Evolutionary conservation across 2,329 filamentous ascomycete genomes (phyloP).

Genomic region (Akanthomyces muscarius): DNA sequence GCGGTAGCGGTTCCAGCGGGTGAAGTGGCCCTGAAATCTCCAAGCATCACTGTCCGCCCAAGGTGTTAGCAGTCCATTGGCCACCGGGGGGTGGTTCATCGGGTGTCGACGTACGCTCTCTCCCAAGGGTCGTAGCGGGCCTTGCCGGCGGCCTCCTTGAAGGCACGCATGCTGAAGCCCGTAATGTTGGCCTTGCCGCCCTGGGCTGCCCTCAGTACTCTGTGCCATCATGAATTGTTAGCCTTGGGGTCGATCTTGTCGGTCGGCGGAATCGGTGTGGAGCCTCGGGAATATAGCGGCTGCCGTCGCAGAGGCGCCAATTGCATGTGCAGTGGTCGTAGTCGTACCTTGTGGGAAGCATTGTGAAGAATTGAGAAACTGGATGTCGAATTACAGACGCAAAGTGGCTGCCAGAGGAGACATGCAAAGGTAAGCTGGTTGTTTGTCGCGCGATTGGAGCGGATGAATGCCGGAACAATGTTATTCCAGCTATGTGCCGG

Average conservation of each 20-base stretch:
- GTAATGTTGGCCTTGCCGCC: slow-evolving; percentile 71
- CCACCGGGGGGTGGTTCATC: neutral
- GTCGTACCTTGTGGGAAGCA: slow-evolving; percentile 39
- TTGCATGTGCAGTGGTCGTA: neutral
- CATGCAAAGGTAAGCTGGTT: slow-evolving; percentile 14
- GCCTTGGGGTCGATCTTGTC: neutral
- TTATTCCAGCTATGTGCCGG: neutral
- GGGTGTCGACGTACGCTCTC: slow-evolving; percentile 47
- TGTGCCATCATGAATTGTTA: slow-evolving; percentile 20
- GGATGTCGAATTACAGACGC: neutral
- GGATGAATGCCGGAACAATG: neutral
- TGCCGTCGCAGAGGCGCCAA: neutral
- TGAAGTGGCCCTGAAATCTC: slow-evolving; percentile 88
- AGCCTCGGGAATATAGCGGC: neutral
- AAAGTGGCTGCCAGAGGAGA: neutral
- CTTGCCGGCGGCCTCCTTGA: slow-evolving; percentile 65
- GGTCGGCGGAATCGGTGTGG: neutral
- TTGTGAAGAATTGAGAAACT: slow-evolving; percentile 26
- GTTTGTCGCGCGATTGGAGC: slow-evolving; percentile 14
- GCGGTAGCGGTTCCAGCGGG: slow-evolving; percentile 84
- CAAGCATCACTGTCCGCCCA: slow-evolving; percentile 71
- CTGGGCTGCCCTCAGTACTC: slow-evolving; percentile 48
- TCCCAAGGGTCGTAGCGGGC: slow-evolving; percentile 65
- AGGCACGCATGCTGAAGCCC: slow-evolving; percentile 83
- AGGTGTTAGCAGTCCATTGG: slow-evolving; percentile 1